Percentiles rank a stretch among this genome's conserved stretches.
Conservation (phyloP, 164 flowering plant genomes). For the Brasenia schreberi region DNA sequence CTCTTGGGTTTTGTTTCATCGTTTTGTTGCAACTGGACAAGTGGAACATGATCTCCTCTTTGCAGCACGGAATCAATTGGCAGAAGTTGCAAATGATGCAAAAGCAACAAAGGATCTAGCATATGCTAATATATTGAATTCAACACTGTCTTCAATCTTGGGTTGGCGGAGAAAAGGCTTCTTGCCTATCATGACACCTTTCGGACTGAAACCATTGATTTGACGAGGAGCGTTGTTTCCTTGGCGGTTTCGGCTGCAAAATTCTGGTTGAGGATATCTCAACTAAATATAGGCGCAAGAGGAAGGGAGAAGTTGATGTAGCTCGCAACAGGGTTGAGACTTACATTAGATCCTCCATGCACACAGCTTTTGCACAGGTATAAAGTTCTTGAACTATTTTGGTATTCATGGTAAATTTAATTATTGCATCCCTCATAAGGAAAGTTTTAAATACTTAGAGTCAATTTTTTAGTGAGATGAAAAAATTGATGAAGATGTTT, state of each 20-base stretch:
- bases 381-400: slow-evolving; percentile 10
- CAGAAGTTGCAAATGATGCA: slow-evolving; percentile 62
- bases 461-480: too few species aligned
- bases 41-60: slow-evolving; percentile 55
- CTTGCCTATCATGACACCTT: slow-evolving; percentile 67
- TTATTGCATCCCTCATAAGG: too few species aligned
- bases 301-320: slow-evolving; percentile 38
- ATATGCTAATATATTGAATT: slow-evolving; percentile 41
- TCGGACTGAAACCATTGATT: slow-evolving; percentile 30
- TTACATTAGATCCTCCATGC: slow-evolving; percentile 73
- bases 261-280: slow-evolving; percentile 59
- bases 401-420: too few species aligned
- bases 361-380: slow-evolving; percentile 77
- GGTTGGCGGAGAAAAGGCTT: slow-evolving; percentile 72
- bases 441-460: too few species aligned
- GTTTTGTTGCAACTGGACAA: slow-evolving; percentile 57
- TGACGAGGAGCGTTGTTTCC: slow-evolving; percentile 45
- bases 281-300: slow-evolving; percentile 38
- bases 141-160: slow-evolving; percentile 38
- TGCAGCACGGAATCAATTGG: slow-evolving; percentile 51
- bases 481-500: too few species aligned
- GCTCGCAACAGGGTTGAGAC: slow-evolving; percentile 48
- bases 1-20: slow-evolving; percentile 66
- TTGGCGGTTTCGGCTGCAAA: slow-evolving; percentile 47
- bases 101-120: slow-evolving; percentile 36